Conservation (phyloP, 2,329 filamentous ascomycete species). For the Paracamarosporium sp. region DNA sequence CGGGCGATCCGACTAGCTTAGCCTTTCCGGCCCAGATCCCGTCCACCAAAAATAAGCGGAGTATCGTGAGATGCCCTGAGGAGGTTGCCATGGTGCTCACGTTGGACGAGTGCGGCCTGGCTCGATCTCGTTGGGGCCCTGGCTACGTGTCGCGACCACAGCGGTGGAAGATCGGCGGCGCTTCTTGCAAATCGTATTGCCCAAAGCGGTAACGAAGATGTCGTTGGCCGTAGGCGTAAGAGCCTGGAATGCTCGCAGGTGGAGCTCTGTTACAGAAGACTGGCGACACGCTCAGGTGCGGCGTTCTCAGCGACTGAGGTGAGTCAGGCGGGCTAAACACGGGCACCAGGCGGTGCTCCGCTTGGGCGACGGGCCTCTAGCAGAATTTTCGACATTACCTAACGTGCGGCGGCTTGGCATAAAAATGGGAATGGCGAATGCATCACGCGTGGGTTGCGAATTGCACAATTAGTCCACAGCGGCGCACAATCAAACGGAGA, state of each 20-base stretch:
- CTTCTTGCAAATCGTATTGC: conserved; percentile 3
- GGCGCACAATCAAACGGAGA: conserved; percentile 6
- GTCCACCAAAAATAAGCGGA: conserved; percentile 28
- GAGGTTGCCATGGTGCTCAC: not conserved
- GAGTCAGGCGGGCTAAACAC: conserved; percentile 27
- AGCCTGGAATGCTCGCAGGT: conserved; percentile 39
- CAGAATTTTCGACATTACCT: conserved; percentile 40
- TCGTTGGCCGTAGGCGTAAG: conserved; percentile 15
- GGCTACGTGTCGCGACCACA: conserved; percentile 6
- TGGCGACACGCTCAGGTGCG: conserved; percentile 18
- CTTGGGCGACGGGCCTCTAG: conserved; percentile 23
- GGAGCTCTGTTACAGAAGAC: conserved; percentile 30
- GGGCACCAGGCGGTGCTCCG: conserved; percentile 12
- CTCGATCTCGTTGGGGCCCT: conserved; percentile 14
- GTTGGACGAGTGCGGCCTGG: conserved; percentile 5
- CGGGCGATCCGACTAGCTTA: conserved; percentile 14
- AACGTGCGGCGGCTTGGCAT: conserved; percentile 37
- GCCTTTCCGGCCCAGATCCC: not conserved
- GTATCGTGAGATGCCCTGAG: conserved; percentile 28
- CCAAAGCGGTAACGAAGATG: conserved; percentile 27
- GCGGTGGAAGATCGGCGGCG: conserved; percentile 13
- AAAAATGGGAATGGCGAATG: conserved; percentile 15
- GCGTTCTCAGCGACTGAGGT: conserved; percentile 29
- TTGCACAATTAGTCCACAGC: conserved; percentile 29
- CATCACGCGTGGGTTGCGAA: conserved; percentile 13